Base-by-base conservation (phyloP, 306 rosid species). In the Malus asiatica region DNA sequence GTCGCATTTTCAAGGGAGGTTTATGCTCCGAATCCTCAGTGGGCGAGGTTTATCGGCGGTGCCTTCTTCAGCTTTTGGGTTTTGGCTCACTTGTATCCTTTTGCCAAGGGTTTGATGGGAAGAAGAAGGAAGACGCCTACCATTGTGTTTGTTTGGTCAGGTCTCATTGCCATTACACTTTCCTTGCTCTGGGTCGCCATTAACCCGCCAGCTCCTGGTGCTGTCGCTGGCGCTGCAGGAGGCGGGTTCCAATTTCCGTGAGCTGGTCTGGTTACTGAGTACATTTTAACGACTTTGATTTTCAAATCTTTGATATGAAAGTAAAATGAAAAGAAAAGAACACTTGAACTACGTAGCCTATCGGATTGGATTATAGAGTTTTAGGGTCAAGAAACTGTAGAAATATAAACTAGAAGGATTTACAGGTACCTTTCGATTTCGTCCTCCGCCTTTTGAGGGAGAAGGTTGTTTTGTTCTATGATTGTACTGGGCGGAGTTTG, bases 101-200 rank as follows among this genome's bases (percentile, higher is more conserved):
- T 87, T 75, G 88, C 88, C 3, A 87, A 84, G 58, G 88, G 90
- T 55, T 72, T 87, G 78, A 87, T 87, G 90, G 90, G 90, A 9
- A 76, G 90, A 70, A 77, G 88, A 77, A 82, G 88, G 20, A 84
- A 80, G 72, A 87, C 90, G 1, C 90, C 90, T 9, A 87, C 90
- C 14, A 82, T 87, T 45, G 88, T 87, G 40, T 84, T 84, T 18
- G 90, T 87, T 10, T 84, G 90, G 90, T 78, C 88, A 5, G 90
- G 90, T 60, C 84, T 87, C 27, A 87, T 87, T 38, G 88, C 88
- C 4, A 87, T 87, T 18, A 87, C 90, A 13, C 86, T 87, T 3
- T 87, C 90, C 46, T 65, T 87, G 87, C 81, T 87, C 33, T 87
- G 87, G 87, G 45, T 83, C 61, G 85, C 90, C 59, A 59, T 87